phyloP scores from a whole-genome alignment of 2,329 filamentous ascomycete genomes.

The Bipolaris bicolor region DNA sequence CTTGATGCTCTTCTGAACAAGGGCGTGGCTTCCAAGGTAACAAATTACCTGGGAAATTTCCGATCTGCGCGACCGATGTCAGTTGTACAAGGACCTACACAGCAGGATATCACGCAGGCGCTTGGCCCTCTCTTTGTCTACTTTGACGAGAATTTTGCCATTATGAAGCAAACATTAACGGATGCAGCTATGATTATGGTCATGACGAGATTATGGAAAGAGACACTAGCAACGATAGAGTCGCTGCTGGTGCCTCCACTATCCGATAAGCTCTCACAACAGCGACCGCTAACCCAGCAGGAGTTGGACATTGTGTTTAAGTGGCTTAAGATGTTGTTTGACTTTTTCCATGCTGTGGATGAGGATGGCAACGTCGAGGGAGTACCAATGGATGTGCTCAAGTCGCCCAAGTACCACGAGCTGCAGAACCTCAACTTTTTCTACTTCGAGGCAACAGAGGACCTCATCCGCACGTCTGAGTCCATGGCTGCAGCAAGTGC shows the following conservation, averaged over 20 bases:
- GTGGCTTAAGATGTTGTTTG: conserved; percentile 88
- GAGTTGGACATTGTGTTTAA: conserved; percentile 95
- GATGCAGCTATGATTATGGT: conserved; percentile 97
- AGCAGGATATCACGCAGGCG: conserved; percentile 77
- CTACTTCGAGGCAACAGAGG: conserved; percentile 92
- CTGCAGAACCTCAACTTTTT: conserved; percentile 97
- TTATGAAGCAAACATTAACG: conserved; percentile 97
- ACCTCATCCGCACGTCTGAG: conserved; percentile 92
- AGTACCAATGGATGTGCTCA: conserved; percentile 87
- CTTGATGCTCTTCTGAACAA: conserved; percentile 75
- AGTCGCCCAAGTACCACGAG: conserved; percentile 98
- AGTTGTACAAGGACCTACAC: conserved; percentile 64
- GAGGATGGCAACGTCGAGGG: conserved; percentile 86
- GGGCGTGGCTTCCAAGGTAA: conserved; percentile 74
- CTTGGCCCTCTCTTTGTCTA: conserved; percentile 87
- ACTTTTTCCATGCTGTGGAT: conserved; percentile 93
- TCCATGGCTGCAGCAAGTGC: conserved; percentile 90
- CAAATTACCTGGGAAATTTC: conserved; percentile 63
- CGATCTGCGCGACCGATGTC: conserved; percentile 54
- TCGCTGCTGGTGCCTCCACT: conserved; percentile 87
- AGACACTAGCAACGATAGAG: conserved; percentile 91
- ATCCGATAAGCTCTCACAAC: conserved; percentile 89
- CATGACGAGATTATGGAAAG: conserved; percentile 98
- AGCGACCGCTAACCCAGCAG: conserved; percentile 80
- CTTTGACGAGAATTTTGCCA: conserved; percentile 98